Conservation (phyloP, 2,329 filamentous ascomycete genomes). For the Alternaria tenuissima region DNA sequence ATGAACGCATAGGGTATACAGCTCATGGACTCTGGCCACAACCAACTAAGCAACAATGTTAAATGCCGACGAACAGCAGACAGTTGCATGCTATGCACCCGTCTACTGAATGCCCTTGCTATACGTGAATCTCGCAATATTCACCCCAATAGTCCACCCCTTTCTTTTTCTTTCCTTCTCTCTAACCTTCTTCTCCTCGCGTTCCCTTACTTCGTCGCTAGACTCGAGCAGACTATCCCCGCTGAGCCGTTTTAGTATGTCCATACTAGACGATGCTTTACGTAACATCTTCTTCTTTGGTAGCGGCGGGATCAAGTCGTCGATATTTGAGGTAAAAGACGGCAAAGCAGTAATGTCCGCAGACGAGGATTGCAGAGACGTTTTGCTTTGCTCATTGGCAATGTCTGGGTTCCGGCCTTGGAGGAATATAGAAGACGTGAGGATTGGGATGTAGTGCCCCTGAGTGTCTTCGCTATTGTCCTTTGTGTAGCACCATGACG, state of each 20-base stretch:
- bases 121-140: slow-evolving; percentile 25
- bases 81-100: slow-evolving; percentile 3
- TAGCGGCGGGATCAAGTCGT: slow-evolving; percentile 12
- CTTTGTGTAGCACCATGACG: slow-evolving; percentile 27
- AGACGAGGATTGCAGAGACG: background rate
- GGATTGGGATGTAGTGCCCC: background rate
- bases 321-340: background rate
- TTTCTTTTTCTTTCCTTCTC: slow-evolving; percentile 34
- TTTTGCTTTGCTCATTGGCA: background rate
- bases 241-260: background rate
- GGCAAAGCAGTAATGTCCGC: background rate
- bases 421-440: background rate
- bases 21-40: background rate
- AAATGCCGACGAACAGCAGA: background rate
- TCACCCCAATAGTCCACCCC: slow-evolving; percentile 42
- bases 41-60: background rate
- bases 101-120: slow-evolving; percentile 41
- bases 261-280: background rate
- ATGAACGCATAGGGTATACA: background rate
- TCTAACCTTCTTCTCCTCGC: slow-evolving; percentile 15
- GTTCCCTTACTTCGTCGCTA: slow-evolving; percentile 14
- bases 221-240: slow-evolving; percentile 13
- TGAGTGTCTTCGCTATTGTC: slow-evolving; percentile 10
- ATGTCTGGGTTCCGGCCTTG: background rate
- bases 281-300: background rate